A percentile compares a stretch with the other conserved stretches of the same genome.
phyloP scores from a whole-genome alignment of 2,329 filamentous ascomycete species.

The Incumbomyces lentus region DNA sequence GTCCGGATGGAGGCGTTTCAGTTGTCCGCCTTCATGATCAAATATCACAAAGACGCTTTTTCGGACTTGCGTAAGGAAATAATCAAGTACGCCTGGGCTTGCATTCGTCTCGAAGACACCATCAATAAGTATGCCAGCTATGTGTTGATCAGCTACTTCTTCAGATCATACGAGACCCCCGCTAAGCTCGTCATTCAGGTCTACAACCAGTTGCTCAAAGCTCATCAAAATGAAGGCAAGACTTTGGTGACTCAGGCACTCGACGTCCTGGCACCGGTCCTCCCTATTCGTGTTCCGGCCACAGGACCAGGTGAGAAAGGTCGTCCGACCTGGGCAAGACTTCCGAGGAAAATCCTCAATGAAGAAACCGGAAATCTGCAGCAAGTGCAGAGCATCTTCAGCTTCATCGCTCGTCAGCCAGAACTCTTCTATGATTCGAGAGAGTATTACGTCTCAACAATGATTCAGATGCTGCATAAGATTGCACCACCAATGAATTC shows the following conservation, averaged over 20 bases:
- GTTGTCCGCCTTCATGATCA: conserved; percentile 86
- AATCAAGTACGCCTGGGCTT: conserved; percentile 98
- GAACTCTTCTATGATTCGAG: conserved; percentile 90
- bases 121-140: conserved; percentile 99
- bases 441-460: conserved; percentile 79
- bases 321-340: conserved; percentile 74
- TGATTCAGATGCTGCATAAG: conserved; percentile 81
- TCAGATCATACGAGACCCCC: conserved; percentile 91
- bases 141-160: conserved; percentile 94
- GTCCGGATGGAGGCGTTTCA: conserved; percentile 93
- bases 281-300: conserved; percentile 65
- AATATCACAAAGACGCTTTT: conserved; percentile 80
- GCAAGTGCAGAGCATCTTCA: conserved; percentile 94
- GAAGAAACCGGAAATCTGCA: conserved; percentile 93
- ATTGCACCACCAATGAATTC: conserved; percentile 73
- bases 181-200: conserved; percentile 93
- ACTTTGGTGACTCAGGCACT: conserved; percentile 87
- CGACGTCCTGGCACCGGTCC: conserved; percentile 86
- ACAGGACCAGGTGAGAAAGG: conserved; percentile 54
- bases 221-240: conserved; percentile 89
- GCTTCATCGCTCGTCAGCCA: conserved; percentile 86
- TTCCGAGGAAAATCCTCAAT: conserved; percentile 78
- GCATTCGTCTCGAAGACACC: conserved; percentile 94
- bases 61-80: conserved; percentile 93
- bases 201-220: conserved; percentile 80